phyloP scores from a whole-genome alignment of 805 yeast species.

The Sugiyamaella chiloensis region DNA sequence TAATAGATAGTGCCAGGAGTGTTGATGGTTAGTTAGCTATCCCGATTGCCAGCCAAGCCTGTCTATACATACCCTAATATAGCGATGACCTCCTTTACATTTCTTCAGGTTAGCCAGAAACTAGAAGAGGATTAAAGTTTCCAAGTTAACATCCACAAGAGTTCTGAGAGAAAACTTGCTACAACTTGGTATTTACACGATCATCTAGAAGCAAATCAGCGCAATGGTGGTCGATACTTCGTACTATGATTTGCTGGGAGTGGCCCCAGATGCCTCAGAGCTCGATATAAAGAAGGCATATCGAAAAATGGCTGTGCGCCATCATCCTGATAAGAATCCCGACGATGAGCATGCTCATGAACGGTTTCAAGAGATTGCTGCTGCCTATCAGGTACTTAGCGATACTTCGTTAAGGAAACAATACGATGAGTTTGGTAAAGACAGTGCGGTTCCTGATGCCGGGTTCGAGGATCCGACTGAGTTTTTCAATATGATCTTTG shows the following conservation, averaged over 20 bases:
- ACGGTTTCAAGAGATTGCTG: slow-evolving; percentile 70
- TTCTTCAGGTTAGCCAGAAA: too few species aligned
- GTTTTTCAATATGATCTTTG: slow-evolving; percentile 79
- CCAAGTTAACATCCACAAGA: too few species aligned
- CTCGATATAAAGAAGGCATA: slow-evolving; percentile 91
- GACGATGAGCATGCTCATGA: slow-evolving; percentile 86
- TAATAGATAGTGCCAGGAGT: slow-evolving; percentile 1
- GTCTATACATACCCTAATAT: too few species aligned
- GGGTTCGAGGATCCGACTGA: slow-evolving; percentile 84
- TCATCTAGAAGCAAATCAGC: too few species aligned
- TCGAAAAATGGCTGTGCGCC: slow-evolving; percentile 80
- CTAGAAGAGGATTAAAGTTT: too few species aligned
- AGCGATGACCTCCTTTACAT: too few species aligned
- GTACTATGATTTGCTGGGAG: slow-evolving; percentile 79
- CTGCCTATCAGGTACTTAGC: slow-evolving; percentile 60
- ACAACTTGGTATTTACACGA: too few species aligned
- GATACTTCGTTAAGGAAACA: slow-evolving; percentile 64
- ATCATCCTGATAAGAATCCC: slow-evolving; percentile 97
- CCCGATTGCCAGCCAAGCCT: too few species aligned
- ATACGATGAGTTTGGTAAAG: slow-evolving; percentile 86
- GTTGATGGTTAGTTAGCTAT: too few species aligned
- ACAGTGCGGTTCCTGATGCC: slow-evolving; percentile 61
- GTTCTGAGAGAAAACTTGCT: too few species aligned
- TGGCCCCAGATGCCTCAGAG: slow-evolving; percentile 65
- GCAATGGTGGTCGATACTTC: slow-evolving; percentile 79